These are phyloP conservation scores for Lipomyces yamadae DNA, from an alignment of 805 yeast genomes.

Conservation along the genomic window DNA sequence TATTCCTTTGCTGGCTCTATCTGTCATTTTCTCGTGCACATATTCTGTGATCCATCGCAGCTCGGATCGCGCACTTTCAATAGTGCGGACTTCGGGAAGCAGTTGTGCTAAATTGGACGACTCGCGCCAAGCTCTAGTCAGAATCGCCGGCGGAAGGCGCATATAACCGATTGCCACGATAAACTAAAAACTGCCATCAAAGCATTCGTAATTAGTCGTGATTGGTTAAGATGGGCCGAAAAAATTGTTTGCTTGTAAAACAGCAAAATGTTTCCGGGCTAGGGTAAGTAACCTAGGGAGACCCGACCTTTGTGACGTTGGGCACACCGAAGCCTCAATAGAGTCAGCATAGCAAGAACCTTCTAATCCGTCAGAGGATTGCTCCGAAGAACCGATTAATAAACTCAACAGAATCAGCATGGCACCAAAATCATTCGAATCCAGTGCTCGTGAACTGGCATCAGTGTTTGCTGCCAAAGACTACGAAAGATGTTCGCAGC, in stretches of 20 bases:
- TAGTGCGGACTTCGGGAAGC: slow-evolving; percentile 36
- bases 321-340: neutral
- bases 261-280: neutral
- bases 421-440: slow-evolving; percentile 17
- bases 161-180: slow-evolving; percentile 19
- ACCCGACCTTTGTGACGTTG: neutral
- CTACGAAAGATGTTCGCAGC: slow-evolving; percentile 61
- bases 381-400: neutral
- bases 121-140: slow-evolving; percentile 29
- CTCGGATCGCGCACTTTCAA: slow-evolving; percentile 57
- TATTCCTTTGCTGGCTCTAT: slow-evolving; percentile 12
- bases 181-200: neutral
- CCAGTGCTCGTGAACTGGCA: slow-evolving; percentile 57
- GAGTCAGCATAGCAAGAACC: neutral
- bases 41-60: slow-evolving; percentile 68
- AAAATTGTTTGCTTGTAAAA: neutral
- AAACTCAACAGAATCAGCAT: neutral
- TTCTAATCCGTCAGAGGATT: neutral
- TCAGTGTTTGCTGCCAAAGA: slow-evolving; percentile 64
- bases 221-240: neutral
- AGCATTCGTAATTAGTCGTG: neutral
- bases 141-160: slow-evolving; percentile 36
- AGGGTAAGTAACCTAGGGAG: neutral
- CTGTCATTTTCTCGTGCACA: slow-evolving; percentile 41
- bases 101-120: slow-evolving; percentile 38